These are phyloP conservation scores for Paxillus ammoniavirescens DNA, from an alignment of 768 basidiomycete genomes.

Conservation along the genomic window DNA sequence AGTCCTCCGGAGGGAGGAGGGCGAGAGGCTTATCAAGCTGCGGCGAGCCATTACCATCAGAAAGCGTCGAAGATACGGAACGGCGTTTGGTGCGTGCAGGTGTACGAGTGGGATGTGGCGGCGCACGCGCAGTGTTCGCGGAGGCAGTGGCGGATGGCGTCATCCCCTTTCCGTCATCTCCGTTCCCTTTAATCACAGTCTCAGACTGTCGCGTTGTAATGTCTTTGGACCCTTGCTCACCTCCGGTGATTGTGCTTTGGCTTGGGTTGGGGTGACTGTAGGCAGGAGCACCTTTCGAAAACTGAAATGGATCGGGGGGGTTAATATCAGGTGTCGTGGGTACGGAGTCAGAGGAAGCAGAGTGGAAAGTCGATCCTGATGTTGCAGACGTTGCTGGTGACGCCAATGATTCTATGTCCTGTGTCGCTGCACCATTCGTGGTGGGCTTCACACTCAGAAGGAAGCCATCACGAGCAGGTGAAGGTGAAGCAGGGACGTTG, in stretches of 20 bases:
- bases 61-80: slow-evolving; percentile 86
- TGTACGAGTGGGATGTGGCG: slow-evolving; percentile 77
- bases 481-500: slow-evolving; percentile 28
- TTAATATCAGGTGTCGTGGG: slow-evolving; percentile 58
- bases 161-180: slow-evolving; percentile 1
- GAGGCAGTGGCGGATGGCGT: slow-evolving; percentile 26
- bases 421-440: slow-evolving; percentile 7
- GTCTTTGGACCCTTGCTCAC: slow-evolving; percentile 23
- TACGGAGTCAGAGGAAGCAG: slow-evolving; percentile 54
- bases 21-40: slow-evolving; percentile 44
- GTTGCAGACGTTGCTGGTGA: slow-evolving; percentile 47
- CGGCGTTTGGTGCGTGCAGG: slow-evolving; percentile 95
- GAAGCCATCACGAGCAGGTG: slow-evolving; percentile 31
- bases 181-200: slow-evolving; percentile 43
- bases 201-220: slow-evolving; percentile 42
- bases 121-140: slow-evolving; percentile 29
- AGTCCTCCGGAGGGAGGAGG: slow-evolving; percentile 48
- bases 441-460: slow-evolving; percentile 23
- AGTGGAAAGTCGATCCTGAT: slow-evolving; percentile 48
- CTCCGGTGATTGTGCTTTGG: slow-evolving; percentile 58
- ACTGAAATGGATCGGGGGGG: slow-evolving; percentile 42
- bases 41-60: slow-evolving; percentile 56
- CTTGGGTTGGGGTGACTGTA: slow-evolving; percentile 53
- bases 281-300: slow-evolving; percentile 15
- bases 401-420: slow-evolving; percentile 31